Conservation (phyloP, 305 asterid species). For the Fraxinus ornus region DNA sequence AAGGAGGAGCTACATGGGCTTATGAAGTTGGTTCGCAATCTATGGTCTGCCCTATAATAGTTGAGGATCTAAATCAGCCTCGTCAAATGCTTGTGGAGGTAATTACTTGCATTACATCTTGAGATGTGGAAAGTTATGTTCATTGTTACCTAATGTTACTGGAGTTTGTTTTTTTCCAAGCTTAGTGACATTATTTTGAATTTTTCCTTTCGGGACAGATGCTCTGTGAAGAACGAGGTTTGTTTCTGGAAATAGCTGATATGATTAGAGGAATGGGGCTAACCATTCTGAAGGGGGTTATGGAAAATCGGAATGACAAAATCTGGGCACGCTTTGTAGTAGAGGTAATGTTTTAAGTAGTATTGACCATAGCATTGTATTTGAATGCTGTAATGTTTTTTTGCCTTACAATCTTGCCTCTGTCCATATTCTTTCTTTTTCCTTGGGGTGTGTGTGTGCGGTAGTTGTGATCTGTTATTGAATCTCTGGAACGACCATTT, state of each 20-base stretch:
- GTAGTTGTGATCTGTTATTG: neutral
- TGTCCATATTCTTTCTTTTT: neutral
- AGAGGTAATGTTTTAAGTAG: conserved; percentile 44
- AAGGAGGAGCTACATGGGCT: conserved; percentile 87
- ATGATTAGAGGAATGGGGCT: conserved; percentile 67
- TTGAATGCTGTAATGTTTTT: neutral
- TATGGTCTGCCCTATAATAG: conserved; percentile 68
- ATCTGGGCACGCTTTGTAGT: conserved; percentile 76
- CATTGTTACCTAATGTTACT: neutral
- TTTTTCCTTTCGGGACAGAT: conserved; percentile 42
- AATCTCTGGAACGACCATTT: neutral
- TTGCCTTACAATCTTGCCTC: neutral
- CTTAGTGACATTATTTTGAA: neutral
- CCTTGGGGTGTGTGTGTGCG: neutral
- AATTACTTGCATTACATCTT: conserved; percentile 6
- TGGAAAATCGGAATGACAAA: conserved; percentile 66
- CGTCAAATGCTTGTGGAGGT: conserved; percentile 85
- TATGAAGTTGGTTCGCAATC: conserved; percentile 75
- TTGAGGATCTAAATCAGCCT: conserved; percentile 75
- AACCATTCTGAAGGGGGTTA: conserved; percentile 70
- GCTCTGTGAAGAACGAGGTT: conserved; percentile 71
- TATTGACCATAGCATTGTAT: neutral
- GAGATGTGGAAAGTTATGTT: neutral
- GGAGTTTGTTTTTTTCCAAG: conserved; percentile 1
- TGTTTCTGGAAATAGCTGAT: conserved; percentile 77